Evolutionary conservation across 306 rosid species (phyloP), one percentile per base, ranked within the genome.

Genomic region (Erythrophleum fordii): DNA sequence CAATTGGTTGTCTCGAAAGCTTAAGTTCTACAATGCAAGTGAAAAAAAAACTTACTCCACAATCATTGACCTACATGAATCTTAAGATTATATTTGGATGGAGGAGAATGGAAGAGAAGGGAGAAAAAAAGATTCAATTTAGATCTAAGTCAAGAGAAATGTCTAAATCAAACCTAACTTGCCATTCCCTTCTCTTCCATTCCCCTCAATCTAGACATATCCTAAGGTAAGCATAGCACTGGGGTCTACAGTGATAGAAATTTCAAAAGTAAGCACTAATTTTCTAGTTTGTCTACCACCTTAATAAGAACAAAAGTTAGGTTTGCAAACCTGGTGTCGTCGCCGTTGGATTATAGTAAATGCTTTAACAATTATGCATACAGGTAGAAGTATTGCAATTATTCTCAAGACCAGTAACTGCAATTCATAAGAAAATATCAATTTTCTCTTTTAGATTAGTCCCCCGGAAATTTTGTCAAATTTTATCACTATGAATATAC

Each of bases 371-470:
- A 90, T 87, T 73, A 89, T 75, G 81, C 78, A 88, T 44, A 92
- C 55, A 26, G 92, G 97, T 55, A 89, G 84, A 85, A 87, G 86
- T 78, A 89, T 81, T 76, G 91, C 97, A 74, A 86, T 69, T 53
- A 83, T 83, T 85, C 91, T 90, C 87, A 90, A 77, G 72, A 85
- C 41, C 74, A 86, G 48, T 55, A 91, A 67, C 98, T 94, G 88
- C 86, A 88, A 75, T 48, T 25, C 55, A 77, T 52, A 49, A 53
- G 62, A 37, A 75, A 48, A 13, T 37, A 11, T 61, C 6, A 35
- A 17, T 6, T 70, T 71, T 44, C 42, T 64, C 2, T 34, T 9
- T 29, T 31, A 51, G 60, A 49, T 35, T 42, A 42, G 66, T 28
- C 48, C 12, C 0, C 41, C 13, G 69, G 41, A 11, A 68, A 69